These are phyloP conservation scores for Dactylella cylindrospora DNA, from an alignment of 2,329 filamentous ascomycete genomes.

Conservation along the genomic window DNA sequence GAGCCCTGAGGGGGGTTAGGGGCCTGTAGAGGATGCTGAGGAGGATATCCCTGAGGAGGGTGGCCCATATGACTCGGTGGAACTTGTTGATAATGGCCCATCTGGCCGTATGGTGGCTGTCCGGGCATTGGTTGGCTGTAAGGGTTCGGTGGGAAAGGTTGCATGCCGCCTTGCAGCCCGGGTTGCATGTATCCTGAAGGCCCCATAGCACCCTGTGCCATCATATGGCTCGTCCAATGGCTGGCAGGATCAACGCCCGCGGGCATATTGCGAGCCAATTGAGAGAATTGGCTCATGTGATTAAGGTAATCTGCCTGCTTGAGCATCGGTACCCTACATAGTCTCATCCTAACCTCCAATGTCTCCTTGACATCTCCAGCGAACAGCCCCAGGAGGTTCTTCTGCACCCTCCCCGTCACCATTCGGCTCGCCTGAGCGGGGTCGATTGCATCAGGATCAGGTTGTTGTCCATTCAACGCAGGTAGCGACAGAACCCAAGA, in stretches of 20 bases:
- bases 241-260: constrained; percentile 35
- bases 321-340: constrained; percentile 72
- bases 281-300: constrained; percentile 41
- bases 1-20: constrained; percentile 10
- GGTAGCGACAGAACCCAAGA: constrained; percentile 70
- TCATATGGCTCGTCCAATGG: constrained; percentile 32
- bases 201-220: constrained; percentile 25
- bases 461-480: constrained; percentile 55
- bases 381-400: constrained; percentile 81
- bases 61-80: constrained; percentile 17
- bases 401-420: constrained; percentile 87
- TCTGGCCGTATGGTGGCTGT: constrained; percentile 14
- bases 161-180: constrained; percentile 15
- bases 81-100: constrained; percentile 19
- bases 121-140: constrained; percentile 20
- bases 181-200: constrained; percentile 20
- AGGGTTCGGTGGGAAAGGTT: constrained; percentile 12
- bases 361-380: constrained; percentile 77
- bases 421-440: constrained; percentile 54
- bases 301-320: constrained; percentile 50
- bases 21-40: constrained; percentile 18
- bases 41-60: constrained; percentile 4
- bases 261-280: constrained; percentile 27
- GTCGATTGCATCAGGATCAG: constrained; percentile 52
- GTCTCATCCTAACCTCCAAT: constrained; percentile 85